A percentile compares a stretch with the other conserved stretches of the same genome.
Conservation (phyloP, 202 grass and related monocot species). For the Schoenoplectus tabernaemontani region DNA sequence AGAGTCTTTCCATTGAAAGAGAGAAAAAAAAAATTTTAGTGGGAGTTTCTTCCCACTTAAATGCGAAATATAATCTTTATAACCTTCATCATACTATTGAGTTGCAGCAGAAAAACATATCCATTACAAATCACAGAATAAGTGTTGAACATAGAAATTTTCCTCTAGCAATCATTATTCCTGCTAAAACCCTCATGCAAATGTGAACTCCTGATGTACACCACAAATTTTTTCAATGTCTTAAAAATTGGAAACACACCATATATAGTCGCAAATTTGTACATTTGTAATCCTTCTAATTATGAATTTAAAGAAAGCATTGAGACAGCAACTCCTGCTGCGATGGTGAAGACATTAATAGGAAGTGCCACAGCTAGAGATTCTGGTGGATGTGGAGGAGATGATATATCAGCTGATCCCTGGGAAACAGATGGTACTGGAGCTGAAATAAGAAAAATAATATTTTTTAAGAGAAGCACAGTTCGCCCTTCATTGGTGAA, state of each 20-base stretch:
- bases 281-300: not conserved
- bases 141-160: not conserved
- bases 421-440: not conserved
- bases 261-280: not conserved
- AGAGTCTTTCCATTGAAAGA: too few relatives aligned
- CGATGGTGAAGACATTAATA: not conserved
- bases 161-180: not conserved
- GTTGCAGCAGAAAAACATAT: not conserved
- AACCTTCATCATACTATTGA: not conserved
- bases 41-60: too few relatives aligned
- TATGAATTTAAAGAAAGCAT: not conserved
- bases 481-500: not conserved
- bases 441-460: not conserved
- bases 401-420: not conserved
- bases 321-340: not conserved
- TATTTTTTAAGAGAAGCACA: not conserved
- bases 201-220: slow-evolving; percentile 4
- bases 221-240: not conserved
- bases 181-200: not conserved
- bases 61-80: too few relatives aligned
- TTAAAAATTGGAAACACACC: not conserved
- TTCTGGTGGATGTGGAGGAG: not conserved
- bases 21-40: too few relatives aligned
- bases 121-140: not conserved
- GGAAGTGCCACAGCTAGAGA: not conserved